Evolutionary conservation across 495 filamentous ascomycete species (phyloP), one percentile per base, ranked within the genome.

Genomic region (Annulohypoxylon bovei): DNA sequence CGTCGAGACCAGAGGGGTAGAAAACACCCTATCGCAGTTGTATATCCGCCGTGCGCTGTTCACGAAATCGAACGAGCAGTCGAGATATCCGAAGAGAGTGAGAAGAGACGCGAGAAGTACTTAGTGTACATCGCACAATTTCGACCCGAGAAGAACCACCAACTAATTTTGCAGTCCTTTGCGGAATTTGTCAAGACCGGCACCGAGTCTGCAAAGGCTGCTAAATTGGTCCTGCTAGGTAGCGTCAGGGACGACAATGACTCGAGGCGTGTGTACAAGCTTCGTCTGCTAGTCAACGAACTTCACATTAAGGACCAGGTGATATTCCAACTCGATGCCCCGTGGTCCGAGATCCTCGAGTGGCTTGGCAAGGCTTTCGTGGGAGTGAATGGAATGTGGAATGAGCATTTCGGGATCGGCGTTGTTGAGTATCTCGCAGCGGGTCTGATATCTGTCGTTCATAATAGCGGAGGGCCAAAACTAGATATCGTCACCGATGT

Each of bases 311-410:
- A 90, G 75, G 92, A 95, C 37, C 78, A 86, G 18, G 93, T 96
- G 30, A 87, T 92, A 56, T 99, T 99, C 80, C 85, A 94, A 67
- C 90, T 92, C 67, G 93, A 98, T 74, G 94, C 93, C 4, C 86
- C 89, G 39, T 98, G 94, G 94, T 88, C 90, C 5, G 86, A 93
- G 63, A 91, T 99, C 42, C 84, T 96, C 11, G 83, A 88, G 22
- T 93, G 92, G 87, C 83, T 98, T 47, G 80, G 86, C 39, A 85
- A 81, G 20, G 86, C 89, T 30, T 94, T 88, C 57, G 84, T 98
- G 23, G 95, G 95, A 35, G 93, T 95, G 2, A 99, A 99, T 74
- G 94, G 89, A 60, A 99, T 99, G 95, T 99, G 96, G 95, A 98
- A 97, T 75, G 95, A 99, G 81, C 95, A 99, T 79, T 99, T 98